Base-by-base conservation (phyloP, 306 rosid genomes). In the cucumber (Cucumis sativus) region DNA sequence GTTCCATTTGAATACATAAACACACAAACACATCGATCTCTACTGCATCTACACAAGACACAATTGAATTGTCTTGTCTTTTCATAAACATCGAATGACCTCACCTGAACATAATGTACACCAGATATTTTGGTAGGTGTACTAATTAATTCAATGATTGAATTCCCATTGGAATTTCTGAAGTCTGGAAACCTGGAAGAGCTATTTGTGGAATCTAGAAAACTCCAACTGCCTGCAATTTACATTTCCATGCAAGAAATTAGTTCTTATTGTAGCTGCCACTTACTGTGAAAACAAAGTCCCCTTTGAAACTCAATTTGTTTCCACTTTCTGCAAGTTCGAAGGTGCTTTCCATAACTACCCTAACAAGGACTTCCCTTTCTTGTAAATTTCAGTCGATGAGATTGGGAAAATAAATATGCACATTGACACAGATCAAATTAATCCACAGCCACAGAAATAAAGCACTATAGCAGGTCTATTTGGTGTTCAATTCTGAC, bases 21-120 rank as follows among this genome's bases (percentile, higher is more conserved):
- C 13, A 52, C 43, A 73, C 6, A 74, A 52, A 17, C 49, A 73
- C 61, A 30, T 54, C 7, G 15, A 30, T 70, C 39, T 54, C 17
- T 17, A 74, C 25, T 28, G 62, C 18, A 1, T 51, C 74, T 63
- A 28, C n/a, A 28, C 45, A 62, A 17, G 47, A 63, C 21, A 77
- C 2, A 62, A 35, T 59, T 59, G 73, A 14, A 78, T 70, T 8
- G 14, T 47, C 23, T 23, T 13, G 30, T 25, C 23, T 33, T 73
- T 52, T 52, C 77, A 73, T 51, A 8, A 28, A 72, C 76, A 72
- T 18, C 43, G 80, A 72, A 81, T 81, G 49, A 73, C 47, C 91
- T 86, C 87, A 95, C 99, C 99, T 95, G 99, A 83, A 95, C 90
- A 80, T 95, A 95, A 87, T 92, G 97, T 77, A 95, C 97, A 7